Evolutionary conservation across 805 yeast species (phyloP).

Genomic region (Yarrowia divulgata): DNA sequence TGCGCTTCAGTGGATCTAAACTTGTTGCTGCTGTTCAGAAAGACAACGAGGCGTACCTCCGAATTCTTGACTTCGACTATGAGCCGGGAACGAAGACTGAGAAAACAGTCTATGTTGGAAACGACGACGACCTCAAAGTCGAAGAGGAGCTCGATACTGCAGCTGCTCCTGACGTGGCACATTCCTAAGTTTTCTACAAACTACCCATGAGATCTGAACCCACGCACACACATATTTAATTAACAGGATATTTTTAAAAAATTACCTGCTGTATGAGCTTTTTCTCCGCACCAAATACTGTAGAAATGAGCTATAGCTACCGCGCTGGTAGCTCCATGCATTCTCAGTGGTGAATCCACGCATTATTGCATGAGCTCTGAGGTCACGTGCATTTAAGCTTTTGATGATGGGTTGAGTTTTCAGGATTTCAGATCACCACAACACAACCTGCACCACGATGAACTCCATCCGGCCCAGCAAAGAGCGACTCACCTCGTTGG

Average conservation of each 20-base stretch:
- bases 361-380: not conserved
- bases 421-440: conserved; percentile 5
- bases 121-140: not conserved
- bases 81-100: conserved; percentile 42
- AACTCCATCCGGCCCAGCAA: conserved; percentile 21
- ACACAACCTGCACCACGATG: conserved; percentile 12
- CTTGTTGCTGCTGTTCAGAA: conserved; percentile 92
- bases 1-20: conserved; percentile 78
- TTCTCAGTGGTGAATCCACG: no score
- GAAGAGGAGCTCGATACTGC: conserved; percentile 7
- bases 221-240: conserved; percentile 11
- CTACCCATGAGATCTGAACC: not conserved
- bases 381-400: conserved; percentile 31
- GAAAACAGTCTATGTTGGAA: conserved; percentile 33
- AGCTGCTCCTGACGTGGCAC: not conserved
- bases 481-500: conserved; percentile 45
- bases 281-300: no score
- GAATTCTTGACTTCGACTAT: conserved; percentile 79
- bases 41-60: conserved; percentile 73
- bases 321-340: no score
- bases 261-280: not conserved
- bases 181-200: not conserved
- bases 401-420: not conserved
- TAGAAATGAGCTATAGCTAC: no score
- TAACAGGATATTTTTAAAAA: conserved; percentile 28